These are phyloP conservation scores for Eucalyptus camaldulensis DNA, from an alignment of 345 rosid species.

Conservation along the genomic window DNA sequence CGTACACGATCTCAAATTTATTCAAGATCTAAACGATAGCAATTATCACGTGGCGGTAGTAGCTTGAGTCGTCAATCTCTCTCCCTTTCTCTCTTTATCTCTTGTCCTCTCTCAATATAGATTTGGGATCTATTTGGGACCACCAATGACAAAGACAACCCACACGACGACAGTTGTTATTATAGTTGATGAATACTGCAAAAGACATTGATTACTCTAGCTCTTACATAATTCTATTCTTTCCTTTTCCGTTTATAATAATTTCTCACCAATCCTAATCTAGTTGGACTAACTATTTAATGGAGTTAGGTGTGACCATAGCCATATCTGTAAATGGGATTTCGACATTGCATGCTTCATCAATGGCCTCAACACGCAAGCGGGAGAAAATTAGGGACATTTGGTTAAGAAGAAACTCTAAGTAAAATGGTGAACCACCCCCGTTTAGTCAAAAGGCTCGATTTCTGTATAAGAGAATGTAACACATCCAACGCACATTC, in stretches of 20 bases:
- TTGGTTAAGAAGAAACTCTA: neutral
- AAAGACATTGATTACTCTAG: neutral
- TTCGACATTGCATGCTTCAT: neutral
- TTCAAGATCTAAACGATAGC: rapidly evolving
- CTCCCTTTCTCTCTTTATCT: neutral
- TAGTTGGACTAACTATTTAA: neutral
- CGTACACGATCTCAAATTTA: neutral
- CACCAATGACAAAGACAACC: neutral
- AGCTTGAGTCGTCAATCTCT: too few relatives aligned
- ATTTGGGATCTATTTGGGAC: neutral
- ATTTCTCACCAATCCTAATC: neutral
- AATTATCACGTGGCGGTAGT: rapidly evolving
- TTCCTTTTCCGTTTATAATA: neutral
- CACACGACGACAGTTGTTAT: rapidly evolving
- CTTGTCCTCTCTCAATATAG: neutral
- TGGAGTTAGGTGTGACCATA: neutral
- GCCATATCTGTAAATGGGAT: neutral
- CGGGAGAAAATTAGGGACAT: neutral
- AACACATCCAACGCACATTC: neutral
- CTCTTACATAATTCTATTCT: neutral
- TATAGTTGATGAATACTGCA: neutral
- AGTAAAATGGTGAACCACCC: neutral
- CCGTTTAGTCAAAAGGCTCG: neutral
- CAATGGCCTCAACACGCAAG: neutral
- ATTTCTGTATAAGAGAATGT: neutral